phyloP scores from a whole-genome alignment of 768 basidiomycete species.

The Tylopilus sp. region DNA sequence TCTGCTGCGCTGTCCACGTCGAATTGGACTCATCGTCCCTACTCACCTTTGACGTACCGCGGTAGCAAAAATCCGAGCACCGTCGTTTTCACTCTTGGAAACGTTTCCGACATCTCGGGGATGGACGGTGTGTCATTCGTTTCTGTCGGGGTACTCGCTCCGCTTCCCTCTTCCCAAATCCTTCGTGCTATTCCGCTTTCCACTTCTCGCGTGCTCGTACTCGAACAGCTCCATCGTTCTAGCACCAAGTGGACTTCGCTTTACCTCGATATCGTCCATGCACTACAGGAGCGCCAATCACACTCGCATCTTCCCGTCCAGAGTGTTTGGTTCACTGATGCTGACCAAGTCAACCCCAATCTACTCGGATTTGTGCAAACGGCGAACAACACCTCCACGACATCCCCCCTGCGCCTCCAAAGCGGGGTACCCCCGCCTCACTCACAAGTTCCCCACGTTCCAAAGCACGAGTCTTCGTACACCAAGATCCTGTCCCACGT shows the following conservation, averaged over 20 bases:
- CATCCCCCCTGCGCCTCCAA: slow-evolving; percentile 51
- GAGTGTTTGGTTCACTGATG: slow-evolving; percentile 59
- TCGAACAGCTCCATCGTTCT: slow-evolving; percentile 78
- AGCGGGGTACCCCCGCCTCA: slow-evolving; percentile 24
- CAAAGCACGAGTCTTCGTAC: slow-evolving; percentile 89
- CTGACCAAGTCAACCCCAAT: slow-evolving; percentile 38
- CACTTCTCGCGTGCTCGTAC: slow-evolving; percentile 66
- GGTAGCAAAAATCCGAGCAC: slow-evolving; percentile 61
- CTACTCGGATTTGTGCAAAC: slow-evolving; percentile 51
- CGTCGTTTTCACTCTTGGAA: slow-evolving; percentile 70
- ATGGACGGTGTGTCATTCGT: slow-evolving; percentile 63
- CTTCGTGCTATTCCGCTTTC: slow-evolving; percentile 58
- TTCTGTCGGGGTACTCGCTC: slow-evolving; percentile 63
- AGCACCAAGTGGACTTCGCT: slow-evolving; percentile 85
- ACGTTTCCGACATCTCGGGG: slow-evolving; percentile 37
- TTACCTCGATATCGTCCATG: slow-evolving; percentile 76
- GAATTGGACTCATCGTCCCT: slow-evolving; percentile 56
- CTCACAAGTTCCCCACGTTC: slow-evolving; percentile 58
- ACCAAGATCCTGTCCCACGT: slow-evolving; percentile 82
- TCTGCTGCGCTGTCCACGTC: slow-evolving; percentile 64
- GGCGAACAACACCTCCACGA: slow-evolving; percentile 35
- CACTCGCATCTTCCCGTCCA: slow-evolving; percentile 53
- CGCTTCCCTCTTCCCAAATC: slow-evolving; percentile 57
- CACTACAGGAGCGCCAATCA: slow-evolving; percentile 57
- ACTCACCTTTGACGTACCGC: slow-evolving; percentile 49